phyloP scores from a whole-genome alignment of 1,284 basidiomycete genomes.

The Coniferiporia sulphurascens region DNA sequence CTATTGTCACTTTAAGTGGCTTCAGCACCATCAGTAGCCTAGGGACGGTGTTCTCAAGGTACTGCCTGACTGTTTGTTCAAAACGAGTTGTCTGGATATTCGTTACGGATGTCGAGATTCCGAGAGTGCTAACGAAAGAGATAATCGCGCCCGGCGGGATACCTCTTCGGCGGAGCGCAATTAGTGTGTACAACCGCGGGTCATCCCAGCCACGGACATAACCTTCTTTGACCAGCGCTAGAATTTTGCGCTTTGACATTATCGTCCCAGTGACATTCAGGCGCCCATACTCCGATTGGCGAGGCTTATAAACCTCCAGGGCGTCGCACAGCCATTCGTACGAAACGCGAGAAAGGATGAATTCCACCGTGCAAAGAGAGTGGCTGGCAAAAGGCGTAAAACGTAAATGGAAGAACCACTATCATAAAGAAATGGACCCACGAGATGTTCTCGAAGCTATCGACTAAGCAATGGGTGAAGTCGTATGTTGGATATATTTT shows the following conservation, averaged over 20 bases:
- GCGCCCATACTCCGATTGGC: slow-evolving; percentile 96
- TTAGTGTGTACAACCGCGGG: slow-evolving; percentile 96
- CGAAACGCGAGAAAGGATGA: slow-evolving; percentile 93
- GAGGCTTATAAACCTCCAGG: slow-evolving; percentile 95
- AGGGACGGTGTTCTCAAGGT: slow-evolving; percentile 86
- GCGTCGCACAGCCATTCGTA: slow-evolving; percentile 99
- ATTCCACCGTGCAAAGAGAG: slow-evolving; percentile 96
- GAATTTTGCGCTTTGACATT: slow-evolving; percentile 96
- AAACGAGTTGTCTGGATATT: slow-evolving; percentile 89
- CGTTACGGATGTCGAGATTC: slow-evolving; percentile 84
- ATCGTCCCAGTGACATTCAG: slow-evolving; percentile 93
- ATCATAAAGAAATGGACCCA: slow-evolving; percentile 38
- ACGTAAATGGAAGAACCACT: background rate
- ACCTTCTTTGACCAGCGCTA: slow-evolving; percentile 80
- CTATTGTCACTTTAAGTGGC: slow-evolving; percentile 88
- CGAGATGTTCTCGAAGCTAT: slow-evolving; percentile 99
- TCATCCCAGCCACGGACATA: slow-evolving; percentile 96
- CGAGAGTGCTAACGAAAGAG: slow-evolving; percentile 88
- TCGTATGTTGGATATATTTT: slow-evolving; percentile 97
- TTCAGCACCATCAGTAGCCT: slow-evolving; percentile 90
- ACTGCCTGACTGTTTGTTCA: slow-evolving; percentile 85
- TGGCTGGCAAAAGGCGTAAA: slow-evolving; percentile 51
- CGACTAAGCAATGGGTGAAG: slow-evolving; percentile 97
- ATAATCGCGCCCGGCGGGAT: slow-evolving; percentile 94
- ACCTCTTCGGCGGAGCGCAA: slow-evolving; percentile 90